Base-by-base conservation (phyloP, 75 land plant species). In the Picea sitchensis region DNA sequence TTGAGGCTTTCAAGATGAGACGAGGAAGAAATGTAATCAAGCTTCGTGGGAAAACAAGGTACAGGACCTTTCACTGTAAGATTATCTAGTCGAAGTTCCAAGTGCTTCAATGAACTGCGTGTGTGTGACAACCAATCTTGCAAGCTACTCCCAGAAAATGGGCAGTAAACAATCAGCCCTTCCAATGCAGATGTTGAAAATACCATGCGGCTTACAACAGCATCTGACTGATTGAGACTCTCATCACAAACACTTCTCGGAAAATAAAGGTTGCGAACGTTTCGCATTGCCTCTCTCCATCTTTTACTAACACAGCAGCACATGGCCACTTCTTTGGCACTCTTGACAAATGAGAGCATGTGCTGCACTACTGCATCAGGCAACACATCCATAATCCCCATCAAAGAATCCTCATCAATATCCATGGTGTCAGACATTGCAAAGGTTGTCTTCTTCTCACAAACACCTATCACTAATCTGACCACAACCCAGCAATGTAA, bases 41-140 rank as follows among this genome's bases (percentile, higher is more conserved):
- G 51, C 30, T 83, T 88, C 4, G 78, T 67, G 56, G 87, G 77
- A 26, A 17, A 41, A n/a, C 65, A 83, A 31, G 26, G 34, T 60
- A 4, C 61, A 60, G 2, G 14, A 32, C 74, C 77, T 2, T 79
- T 75, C 23, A 84, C 88, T 26, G 38, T 20, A 31, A 89, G 65
- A 59, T 81, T 86, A 51, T 94, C 95, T 79, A 92, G 81, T 26
- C 97, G 77, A 38, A 94, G 88, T 82, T 92, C 97, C 23, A 94
- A 88, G 34, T 77, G 76, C 72, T 81, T 82, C 13, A 94, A 82
- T 13, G 90, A 62, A 0, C 38, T 17, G 11, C 82, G 78, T 18
- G 75, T 76, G 23, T 65, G 58, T 5, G 76, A 34, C 32, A 94
- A 79, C 92, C 97, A 94, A 5, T 84, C 82, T 4, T 85, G 82